Percentiles rank a stretch among this genome's conserved stretches.
phyloP scores from a whole-genome alignment of 2,329 filamentous ascomycete genomes.

The Zymoseptoria tritici region DNA sequence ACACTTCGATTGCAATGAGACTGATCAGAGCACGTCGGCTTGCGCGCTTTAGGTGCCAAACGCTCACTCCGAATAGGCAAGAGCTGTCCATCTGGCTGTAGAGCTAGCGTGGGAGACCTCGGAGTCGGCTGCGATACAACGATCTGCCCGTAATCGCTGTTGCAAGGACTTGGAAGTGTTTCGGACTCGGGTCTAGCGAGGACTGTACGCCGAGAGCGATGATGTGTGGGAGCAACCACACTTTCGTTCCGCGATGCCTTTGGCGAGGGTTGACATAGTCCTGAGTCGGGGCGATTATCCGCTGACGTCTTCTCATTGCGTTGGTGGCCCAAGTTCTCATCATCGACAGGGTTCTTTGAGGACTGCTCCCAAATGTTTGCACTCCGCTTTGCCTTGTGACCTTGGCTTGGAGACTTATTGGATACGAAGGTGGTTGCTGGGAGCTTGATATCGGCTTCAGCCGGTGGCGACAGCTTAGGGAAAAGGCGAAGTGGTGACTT shows the following conservation, averaged over 20 bases:
- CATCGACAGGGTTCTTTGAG: neutral
- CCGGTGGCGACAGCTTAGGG: neutral
- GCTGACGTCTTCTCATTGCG: neutral
- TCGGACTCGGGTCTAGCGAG: constrained; percentile 19
- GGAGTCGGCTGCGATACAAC: constrained; percentile 6
- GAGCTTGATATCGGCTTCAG: neutral
- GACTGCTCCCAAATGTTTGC: neutral
- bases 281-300: neutral
- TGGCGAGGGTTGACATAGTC: neutral
- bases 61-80: neutral
- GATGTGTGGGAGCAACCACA: neutral
- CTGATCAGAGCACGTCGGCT: neutral
- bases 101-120: neutral
- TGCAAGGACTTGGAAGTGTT: constrained; percentile 19
- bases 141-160: constrained; percentile 1
- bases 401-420: neutral
- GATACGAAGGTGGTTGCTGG: neutral
- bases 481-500: neutral
- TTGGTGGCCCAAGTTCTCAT: neutral
- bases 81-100: constrained; percentile 3
- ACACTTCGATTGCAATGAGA: neutral
- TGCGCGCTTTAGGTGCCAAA: too few species aligned
- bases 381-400: neutral
- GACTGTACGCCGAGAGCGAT: neutral
- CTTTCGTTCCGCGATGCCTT: neutral